These are phyloP conservation scores for Trichophyton schoenleinii DNA, from an alignment of 2,329 filamentous ascomycete species.

Conservation along the genomic window DNA sequence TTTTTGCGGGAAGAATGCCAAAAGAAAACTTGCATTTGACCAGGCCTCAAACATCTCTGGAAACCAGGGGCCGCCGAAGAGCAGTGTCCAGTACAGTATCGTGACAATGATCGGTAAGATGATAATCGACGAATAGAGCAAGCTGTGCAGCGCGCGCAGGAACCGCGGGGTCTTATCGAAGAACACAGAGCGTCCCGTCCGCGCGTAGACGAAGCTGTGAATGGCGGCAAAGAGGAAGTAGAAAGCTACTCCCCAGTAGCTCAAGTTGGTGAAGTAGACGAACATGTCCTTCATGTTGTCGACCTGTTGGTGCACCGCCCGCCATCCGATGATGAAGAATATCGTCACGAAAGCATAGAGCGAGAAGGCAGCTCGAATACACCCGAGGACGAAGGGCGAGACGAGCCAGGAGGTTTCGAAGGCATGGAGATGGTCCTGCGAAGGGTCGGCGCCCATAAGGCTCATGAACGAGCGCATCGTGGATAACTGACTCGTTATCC, in stretches of 20 bases:
- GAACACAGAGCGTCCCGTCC: constrained; percentile 39
- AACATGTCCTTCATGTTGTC: constrained; percentile 45
- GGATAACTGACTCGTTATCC: too few relatives aligned
- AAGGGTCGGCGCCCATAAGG: constrained; percentile 26
- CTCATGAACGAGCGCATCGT: constrained; percentile 13
- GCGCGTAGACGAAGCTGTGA: constrained; percentile 58
- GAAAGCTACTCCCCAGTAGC: constrained; percentile 71
- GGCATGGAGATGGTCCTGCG: constrained; percentile 43
- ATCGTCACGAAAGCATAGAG: constrained; percentile 59
- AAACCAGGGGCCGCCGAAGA: constrained; percentile 46
- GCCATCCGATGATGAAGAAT: constrained; percentile 56
- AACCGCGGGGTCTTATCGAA: constrained; percentile 48
- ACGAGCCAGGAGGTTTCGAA: constrained; percentile 75
- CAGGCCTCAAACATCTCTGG: constrained; percentile 42
- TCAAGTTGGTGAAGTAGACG: constrained; percentile 71
- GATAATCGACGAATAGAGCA: constrained; percentile 52
- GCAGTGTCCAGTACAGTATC: constrained; percentile 55
- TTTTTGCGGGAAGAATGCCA: too few relatives aligned
- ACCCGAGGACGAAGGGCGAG: constrained; percentile 42
- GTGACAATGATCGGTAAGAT: constrained; percentile 58
- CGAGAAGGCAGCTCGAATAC: constrained; percentile 28
- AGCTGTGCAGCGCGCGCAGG: constrained; percentile 52
- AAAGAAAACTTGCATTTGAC: constrained; percentile 28
- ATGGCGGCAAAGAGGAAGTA: constrained; percentile 57
- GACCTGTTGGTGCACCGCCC: constrained; percentile 43